Percentiles rank a stretch among this genome's conserved stretches.
Conservation (phyloP, 345 rosid genomes). For the Populus simonii region DNA sequence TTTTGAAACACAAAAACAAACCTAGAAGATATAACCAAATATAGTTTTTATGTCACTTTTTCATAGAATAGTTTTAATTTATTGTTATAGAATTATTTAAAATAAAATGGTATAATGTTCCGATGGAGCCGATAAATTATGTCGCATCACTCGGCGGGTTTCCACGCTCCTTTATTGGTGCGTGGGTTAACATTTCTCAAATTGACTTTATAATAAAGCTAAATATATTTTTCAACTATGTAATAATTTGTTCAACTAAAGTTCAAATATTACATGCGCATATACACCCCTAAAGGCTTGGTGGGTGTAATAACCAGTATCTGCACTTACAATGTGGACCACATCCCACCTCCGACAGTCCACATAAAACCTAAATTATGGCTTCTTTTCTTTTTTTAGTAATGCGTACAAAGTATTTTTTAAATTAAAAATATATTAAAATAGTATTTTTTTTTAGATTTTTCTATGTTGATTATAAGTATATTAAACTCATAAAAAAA, state of each 20-base stretch:
- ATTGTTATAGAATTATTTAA: no score
- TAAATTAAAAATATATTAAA: no score
- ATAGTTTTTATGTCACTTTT: no score
- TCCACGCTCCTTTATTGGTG: not conserved
- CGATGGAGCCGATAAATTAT: not conserved
- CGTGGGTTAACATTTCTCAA: conserved; percentile 1
- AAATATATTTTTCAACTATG: not conserved
- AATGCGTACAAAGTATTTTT: no score
- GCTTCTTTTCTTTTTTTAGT: not conserved
- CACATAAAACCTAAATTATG: not conserved
- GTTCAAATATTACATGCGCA: not conserved
- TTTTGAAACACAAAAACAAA: no score
- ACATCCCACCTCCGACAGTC: conserved; percentile 2
- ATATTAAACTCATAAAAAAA: no score
- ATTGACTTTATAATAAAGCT: not conserved
- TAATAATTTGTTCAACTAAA: conserved; percentile 9
- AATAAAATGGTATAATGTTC: not conserved
- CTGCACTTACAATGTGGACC: conserved; percentile 3
- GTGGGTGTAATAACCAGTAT: not conserved
- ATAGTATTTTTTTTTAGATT: no score
- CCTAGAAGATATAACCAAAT: no score
- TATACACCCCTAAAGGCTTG: not conserved
- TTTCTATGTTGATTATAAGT: no score
- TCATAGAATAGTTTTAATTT: no score
- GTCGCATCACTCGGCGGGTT: not conserved